Evolutionary conservation across 805 yeast species (phyloP).

Genomic region (Zygotorulaspora sp.): DNA sequence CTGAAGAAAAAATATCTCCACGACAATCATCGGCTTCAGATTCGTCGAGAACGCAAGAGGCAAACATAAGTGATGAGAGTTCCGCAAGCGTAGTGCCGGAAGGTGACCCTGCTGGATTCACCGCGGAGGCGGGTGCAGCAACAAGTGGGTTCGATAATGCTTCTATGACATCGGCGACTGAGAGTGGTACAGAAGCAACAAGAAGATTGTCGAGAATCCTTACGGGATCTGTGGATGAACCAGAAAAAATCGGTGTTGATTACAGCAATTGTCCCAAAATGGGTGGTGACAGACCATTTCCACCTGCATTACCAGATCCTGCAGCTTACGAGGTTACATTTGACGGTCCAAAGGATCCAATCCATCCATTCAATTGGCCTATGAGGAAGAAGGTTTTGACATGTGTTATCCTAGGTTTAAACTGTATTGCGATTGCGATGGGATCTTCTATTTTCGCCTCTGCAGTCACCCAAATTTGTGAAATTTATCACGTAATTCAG

Average conservation of each 20-base stretch:
- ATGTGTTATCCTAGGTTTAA: slow-evolving; percentile 45
- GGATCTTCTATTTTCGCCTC: slow-evolving; percentile 83
- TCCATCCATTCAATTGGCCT: slow-evolving; percentile 78
- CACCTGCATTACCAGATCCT: slow-evolving; percentile 54
- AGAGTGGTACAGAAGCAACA: slow-evolving; percentile 26
- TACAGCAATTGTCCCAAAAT: slow-evolving; percentile 46
- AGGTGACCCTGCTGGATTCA: slow-evolving; percentile 15
- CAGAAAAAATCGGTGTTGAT: slow-evolving; percentile 27
- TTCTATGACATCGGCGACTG: slow-evolving; percentile 18
- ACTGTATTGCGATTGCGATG: slow-evolving; percentile 55
- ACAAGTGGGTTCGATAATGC: slow-evolving; percentile 5
- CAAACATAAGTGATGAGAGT: background rate
- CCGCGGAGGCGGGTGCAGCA: slow-evolving; percentile 3
- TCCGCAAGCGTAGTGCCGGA: slow-evolving; percentile 7
- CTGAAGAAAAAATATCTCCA: background rate
- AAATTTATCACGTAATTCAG: slow-evolving; percentile 52
- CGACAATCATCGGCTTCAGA: slow-evolving; percentile 5
- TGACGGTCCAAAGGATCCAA: slow-evolving; percentile 76
- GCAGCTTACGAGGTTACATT: slow-evolving; percentile 61
- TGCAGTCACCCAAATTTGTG: slow-evolving; percentile 47
- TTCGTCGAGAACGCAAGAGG: slow-evolving; percentile 9
- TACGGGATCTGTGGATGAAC: slow-evolving; percentile 37
- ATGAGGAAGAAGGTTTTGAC: slow-evolving; percentile 41
- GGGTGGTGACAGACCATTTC: slow-evolving; percentile 65
- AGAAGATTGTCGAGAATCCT: slow-evolving; percentile 41